Conservation (phyloP, 225 moss, liverwort and hornwort genomes). For the Polytrichum commune region DNA sequence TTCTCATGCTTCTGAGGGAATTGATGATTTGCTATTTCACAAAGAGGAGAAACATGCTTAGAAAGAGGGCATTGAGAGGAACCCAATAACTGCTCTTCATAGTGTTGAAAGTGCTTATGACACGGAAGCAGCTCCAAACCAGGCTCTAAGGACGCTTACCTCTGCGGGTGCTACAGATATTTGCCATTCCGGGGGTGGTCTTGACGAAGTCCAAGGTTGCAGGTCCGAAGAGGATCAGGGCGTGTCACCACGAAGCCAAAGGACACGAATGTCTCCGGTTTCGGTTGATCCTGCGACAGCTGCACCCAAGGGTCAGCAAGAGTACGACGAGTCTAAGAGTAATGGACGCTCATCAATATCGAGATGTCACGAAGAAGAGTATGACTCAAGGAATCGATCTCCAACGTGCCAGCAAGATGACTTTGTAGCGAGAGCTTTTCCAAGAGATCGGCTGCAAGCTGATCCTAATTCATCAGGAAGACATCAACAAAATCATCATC, state of each 20-base stretch:
- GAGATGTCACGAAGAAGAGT: neutral
- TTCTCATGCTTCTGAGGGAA: no score
- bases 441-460: neutral
- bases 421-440: neutral
- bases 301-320: slow-evolving; percentile 21
- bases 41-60: no score
- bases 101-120: no score
- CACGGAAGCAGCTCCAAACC: no score
- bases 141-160: no score
- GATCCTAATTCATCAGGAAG: neutral
- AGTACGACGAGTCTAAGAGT: slow-evolving; percentile 15
- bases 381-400: neutral
- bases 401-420: neutral
- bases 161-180: no score
- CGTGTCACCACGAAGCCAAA: neutral
- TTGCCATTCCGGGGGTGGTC: no score
- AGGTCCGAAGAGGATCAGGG: slow-evolving; percentile 21
- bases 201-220: no score
- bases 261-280: no score
- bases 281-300: neutral
- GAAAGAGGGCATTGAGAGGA: no score
- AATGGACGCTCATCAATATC: neutral
- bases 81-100: no score
- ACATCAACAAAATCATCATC: neutral
- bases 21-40: no score